Evolutionary conservation across 192 early-diverging fungal genomes (phyloP), one percentile per base, ranked within the genome.

Genomic region (Thoreauomyces humboldtii): DNA sequence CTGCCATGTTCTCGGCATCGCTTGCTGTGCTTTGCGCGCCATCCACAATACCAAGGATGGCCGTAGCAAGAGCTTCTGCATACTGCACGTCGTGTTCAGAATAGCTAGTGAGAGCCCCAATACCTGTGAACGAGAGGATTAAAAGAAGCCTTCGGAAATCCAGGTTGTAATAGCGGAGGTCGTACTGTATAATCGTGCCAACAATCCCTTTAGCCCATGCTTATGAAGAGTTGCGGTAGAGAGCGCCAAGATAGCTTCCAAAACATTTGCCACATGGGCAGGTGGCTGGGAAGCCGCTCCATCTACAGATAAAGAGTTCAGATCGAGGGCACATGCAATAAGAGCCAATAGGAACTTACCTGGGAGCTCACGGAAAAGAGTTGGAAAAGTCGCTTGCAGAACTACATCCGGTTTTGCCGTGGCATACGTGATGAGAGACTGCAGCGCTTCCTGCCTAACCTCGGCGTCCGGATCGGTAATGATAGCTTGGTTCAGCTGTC

Each of bases 361-460:
- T 6, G 86, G 82, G n/a, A 88, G 71, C 44, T 73, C 66, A 21
- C 72, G 60, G 33, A 88, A 75, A 35, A 88, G 62, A 0, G 73
- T 69, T 48, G 84, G 82, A 19, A 87, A 31, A 0, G 86, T 85
- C 29, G 71, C 46, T 6, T 78, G 73, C 12, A 83, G 65, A n/a
- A 88, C 60, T 24, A 72, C 61, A 1, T 47, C 51, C 4, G 77
- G 72, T 60, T 80, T 75, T 42, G 73, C 72, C 21, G 64, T 56
- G 4, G 82, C 62, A 37, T 80, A 63, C 22, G 72, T 63, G 4
- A 69, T 59, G 48, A 87, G 47, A 7, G 80, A 76, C 38, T 61
- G 56, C 55, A 87, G 68, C n/a, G 84, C 77, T 34, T 76, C 76
- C 19, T 67, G 28, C 37, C 83, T 79, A 67, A 62, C 60, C 21